A percentile compares a stretch with the other conserved stretches of the same genome.
Conservation (phyloP, 495 filamentous ascomycete genomes). For the Aspergillus diversus region DNA sequence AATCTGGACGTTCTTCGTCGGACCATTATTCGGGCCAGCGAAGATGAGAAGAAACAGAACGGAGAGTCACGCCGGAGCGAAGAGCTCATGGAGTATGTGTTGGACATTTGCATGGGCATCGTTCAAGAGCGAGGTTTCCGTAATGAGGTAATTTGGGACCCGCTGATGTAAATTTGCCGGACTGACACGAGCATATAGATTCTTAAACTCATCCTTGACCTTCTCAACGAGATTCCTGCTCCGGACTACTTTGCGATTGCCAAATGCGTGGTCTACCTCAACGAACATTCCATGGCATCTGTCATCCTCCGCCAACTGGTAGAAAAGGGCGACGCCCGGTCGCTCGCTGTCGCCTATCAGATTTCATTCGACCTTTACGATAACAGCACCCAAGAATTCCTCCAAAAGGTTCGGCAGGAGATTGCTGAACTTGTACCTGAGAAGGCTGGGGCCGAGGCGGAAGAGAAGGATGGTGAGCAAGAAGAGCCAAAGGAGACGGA, state of each 20-base stretch:
- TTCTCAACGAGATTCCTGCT: conserved; percentile 82
- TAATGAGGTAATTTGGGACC: conserved; percentile 60
- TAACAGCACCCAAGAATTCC: conserved; percentile 96
- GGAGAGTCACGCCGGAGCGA: conserved; percentile 69
- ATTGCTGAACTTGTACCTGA: conserved; percentile 68
- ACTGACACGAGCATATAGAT: conserved; percentile 58
- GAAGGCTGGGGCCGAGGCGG: conserved; percentile 38
- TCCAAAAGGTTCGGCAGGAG: conserved; percentile 84
- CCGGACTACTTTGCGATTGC: conserved; percentile 98
- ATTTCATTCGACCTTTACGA: conserved; percentile 98
- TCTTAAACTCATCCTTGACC: conserved; percentile 80
- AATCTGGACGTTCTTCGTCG: conserved; percentile 87
- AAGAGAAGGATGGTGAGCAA: conserved; percentile 44
- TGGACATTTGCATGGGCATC: conserved; percentile 96
- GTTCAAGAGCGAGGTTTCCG: conserved; percentile 91
- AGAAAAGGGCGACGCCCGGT: conserved; percentile 72
- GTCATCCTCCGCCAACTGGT: conserved; percentile 82
- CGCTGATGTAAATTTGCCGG: conserved; percentile 20
- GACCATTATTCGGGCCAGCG: conserved; percentile 79
- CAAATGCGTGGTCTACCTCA: conserved; percentile 95
- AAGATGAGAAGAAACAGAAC: conserved; percentile 74
- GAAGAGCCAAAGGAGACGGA: conserved; percentile 60
- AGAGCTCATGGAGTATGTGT: conserved; percentile 94
- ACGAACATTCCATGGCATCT: conserved; percentile 91
- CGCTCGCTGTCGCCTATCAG: conserved; percentile 88